Base-by-base conservation (phyloP, 768 basidiomycete genomes). In the Lenzites betulinus region DNA sequence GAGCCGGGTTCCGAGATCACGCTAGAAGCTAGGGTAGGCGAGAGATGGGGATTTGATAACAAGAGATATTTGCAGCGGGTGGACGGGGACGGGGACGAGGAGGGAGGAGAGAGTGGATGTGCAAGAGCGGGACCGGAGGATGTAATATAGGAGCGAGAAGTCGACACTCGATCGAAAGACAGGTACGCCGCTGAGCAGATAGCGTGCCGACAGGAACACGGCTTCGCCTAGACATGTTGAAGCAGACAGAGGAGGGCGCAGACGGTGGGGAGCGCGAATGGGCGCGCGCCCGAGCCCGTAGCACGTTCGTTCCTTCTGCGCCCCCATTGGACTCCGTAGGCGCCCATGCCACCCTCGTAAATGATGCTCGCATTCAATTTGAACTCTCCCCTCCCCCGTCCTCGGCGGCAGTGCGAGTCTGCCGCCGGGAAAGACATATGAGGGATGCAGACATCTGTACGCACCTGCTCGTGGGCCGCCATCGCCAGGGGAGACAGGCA, bases 281-380 rank as follows among this genome's bases (percentile, higher is more conserved):
- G 12, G 20, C 18, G 36, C 38, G 47, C 20, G 23, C 18, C 9
- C 7, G 5, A 26, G 52, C 50, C 33, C 59, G 51, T 58, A 23
- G 59, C 64, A 64, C 64, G 64, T 64, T 64, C 64, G 64, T 64
- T 56, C 35, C 15, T 18, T 6, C 30, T 26, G 39, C 28, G 13
- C 36, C 18, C 46, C 35, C 52, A 59, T 63, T 63, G 57, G 62
- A 38, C 35, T 26, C 39, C n/a, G 25, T 50, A 35, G 23, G 54
- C 60, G 60, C 60, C 60, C 54, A 46, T 52, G 56, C 47, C 54
- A 55, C 41, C 26, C 5, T 8, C 23, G 43, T 20, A 8, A 51
- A 26, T 54, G 60, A 54, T 51, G 43, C 50, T 16, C 22, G 7
- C 22, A 1, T 25, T 15, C 38, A 16, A 25, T n/a, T 5, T 12